A percentile compares a stretch with the other conserved stretches of the same genome.
These are phyloP conservation scores for Fusarium sp. DNA, from an alignment of 2,329 filamentous ascomycete genomes.

Conservation along the genomic window DNA sequence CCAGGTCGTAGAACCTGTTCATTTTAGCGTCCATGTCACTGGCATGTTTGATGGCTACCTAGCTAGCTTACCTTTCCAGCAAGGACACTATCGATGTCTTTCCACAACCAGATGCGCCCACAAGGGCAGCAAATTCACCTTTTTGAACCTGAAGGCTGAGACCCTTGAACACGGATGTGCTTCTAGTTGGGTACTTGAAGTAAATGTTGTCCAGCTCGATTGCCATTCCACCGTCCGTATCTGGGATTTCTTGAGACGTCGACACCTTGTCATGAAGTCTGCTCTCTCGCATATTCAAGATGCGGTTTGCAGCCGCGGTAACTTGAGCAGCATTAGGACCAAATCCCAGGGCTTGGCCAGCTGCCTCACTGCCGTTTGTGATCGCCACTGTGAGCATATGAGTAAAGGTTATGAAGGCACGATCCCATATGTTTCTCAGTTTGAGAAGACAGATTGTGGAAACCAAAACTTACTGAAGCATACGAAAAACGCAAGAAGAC, in stretches of 20 bases:
- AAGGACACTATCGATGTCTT: constrained; percentile 76
- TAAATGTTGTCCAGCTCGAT: constrained; percentile 66
- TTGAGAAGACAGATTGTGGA: background rate
- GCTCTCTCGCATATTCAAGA: constrained; percentile 61
- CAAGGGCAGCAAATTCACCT: constrained; percentile 75
- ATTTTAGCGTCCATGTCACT: constrained; percentile 6
- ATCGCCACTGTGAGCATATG: constrained; percentile 57
- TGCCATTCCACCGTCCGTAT: constrained; percentile 60
- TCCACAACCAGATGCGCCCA: constrained; percentile 75
- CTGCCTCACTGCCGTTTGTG: constrained; percentile 68
- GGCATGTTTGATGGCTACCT: background rate
- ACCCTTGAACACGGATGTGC: constrained; percentile 65
- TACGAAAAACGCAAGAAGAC: constrained; percentile 59
- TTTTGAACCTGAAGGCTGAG: constrained; percentile 71
- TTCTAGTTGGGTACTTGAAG: constrained; percentile 69
- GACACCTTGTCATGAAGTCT: constrained; percentile 49
- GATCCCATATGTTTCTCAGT: background rate
- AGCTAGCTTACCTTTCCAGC: constrained; percentile 57
- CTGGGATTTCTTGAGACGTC: constrained; percentile 51
- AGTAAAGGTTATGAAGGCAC: background rate
- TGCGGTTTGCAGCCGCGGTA: constrained; percentile 66
- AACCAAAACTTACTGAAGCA: constrained; percentile 57
- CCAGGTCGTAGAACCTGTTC: constrained; percentile 72
- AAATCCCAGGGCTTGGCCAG: constrained; percentile 62
- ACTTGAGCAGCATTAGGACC: constrained; percentile 71